Conservation (phyloP, 495 filamentous ascomycete genomes). For the Penicillium silybi region DNA sequence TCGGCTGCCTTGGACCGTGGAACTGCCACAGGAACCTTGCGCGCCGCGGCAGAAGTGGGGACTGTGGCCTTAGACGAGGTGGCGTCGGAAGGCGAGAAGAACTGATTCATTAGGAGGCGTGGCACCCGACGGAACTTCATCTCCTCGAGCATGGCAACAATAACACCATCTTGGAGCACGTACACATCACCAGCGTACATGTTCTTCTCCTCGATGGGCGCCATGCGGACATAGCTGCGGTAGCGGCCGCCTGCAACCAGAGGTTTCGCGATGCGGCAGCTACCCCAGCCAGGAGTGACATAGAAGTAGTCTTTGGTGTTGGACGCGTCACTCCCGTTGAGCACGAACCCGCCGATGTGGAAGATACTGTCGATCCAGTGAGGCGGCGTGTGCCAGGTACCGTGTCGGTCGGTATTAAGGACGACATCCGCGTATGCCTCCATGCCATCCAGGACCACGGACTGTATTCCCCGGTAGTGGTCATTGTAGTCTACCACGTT, state of each 20-base stretch:
- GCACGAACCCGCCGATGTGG: conserved; percentile 40
- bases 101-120: conserved; percentile 27
- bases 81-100: conserved; percentile 29
- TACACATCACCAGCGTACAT: conserved; percentile 40
- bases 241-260: conserved; percentile 32
- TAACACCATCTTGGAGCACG: conserved; percentile 27
- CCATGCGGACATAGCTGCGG: conserved; percentile 38
- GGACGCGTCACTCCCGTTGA: conserved; percentile 27
- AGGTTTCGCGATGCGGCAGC: conserved; percentile 23
- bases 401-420: conserved; percentile 19
- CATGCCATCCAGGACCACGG: conserved; percentile 30
- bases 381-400: conserved; percentile 21
- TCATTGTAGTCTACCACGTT: conserved; percentile 41
- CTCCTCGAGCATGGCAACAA: conserved; percentile 31
- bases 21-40: background rate
- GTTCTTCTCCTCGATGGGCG: conserved; percentile 22
- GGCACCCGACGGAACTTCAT: conserved; percentile 34
- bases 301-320: conserved; percentile 29
- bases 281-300: conserved; percentile 34
- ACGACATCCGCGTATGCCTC: conserved; percentile 40
- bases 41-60: background rate
- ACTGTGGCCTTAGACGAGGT: background rate
- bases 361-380: conserved; percentile 42
- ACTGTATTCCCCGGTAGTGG: conserved; percentile 37
- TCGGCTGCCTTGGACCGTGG: background rate